Conservation (phyloP, 1,139 yeast species). For the Groenewaldozyma auringiensis region DNA sequence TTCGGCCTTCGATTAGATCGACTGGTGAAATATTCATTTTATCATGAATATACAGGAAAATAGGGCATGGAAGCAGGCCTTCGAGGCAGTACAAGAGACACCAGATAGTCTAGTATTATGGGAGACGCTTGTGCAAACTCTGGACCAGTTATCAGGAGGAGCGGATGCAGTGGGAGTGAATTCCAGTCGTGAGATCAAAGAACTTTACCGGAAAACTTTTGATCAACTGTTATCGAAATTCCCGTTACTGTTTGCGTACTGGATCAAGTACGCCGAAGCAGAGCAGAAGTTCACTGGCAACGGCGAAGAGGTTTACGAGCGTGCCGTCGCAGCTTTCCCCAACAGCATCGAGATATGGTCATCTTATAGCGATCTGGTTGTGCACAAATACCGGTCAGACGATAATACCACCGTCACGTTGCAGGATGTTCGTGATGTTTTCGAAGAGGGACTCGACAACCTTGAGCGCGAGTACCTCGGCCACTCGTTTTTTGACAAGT, state of each 20-base stretch:
- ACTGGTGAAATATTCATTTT: neutral
- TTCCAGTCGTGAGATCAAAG: neutral
- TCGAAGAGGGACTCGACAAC: constrained; percentile 51
- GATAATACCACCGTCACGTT: constrained; percentile 6
- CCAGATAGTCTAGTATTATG: neutral
- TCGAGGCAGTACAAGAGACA: neutral
- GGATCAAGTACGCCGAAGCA: constrained; percentile 67
- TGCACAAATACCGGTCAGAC: constrained; percentile 15
- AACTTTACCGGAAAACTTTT: constrained; percentile 30
- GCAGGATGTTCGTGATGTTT: constrained; percentile 28
- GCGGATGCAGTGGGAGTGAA: neutral
- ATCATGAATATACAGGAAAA: neutral
- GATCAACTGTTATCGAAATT: constrained; percentile 52
- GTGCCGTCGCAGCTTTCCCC: constrained; percentile 46
- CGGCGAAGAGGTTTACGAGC: constrained; percentile 43
- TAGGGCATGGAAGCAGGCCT: neutral
- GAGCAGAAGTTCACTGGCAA: constrained; percentile 57
- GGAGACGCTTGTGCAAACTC: neutral
- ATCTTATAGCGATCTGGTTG: constrained; percentile 49
- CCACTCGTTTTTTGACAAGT: constrained; percentile 69
- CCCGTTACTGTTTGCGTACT: constrained; percentile 70
- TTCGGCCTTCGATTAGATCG: no score
- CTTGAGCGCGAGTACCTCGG: constrained; percentile 71
- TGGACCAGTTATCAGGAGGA: neutral
- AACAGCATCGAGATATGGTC: constrained; percentile 71